Evolutionary conservation across 345 rosid genomes (phyloP).

Genomic region (Isatis tinctoria): DNA sequence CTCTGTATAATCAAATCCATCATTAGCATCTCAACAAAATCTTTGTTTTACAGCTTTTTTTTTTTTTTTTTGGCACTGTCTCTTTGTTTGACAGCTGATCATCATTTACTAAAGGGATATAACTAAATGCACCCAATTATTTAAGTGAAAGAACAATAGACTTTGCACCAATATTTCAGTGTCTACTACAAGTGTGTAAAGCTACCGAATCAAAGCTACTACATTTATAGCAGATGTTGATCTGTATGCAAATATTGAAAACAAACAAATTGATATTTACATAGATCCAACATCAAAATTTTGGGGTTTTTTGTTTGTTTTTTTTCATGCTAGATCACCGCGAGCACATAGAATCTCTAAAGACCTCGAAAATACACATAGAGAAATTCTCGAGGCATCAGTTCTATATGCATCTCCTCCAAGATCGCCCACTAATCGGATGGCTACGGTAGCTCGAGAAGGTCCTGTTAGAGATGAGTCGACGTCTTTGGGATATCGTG

Average conservation of each 20-base stretch:
- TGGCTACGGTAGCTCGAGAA: slow-evolving; percentile 55
- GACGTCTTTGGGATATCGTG: not conserved
- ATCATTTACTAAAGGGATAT: not conserved
- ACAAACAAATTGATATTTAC: too few relatives aligned
- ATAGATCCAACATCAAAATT: too few relatives aligned
- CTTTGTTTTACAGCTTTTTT: too few relatives aligned
- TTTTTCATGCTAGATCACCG: too few relatives aligned
- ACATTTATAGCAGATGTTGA: too few relatives aligned
- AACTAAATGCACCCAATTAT: not conserved
- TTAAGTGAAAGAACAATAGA: not conserved
- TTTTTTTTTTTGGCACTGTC: too few relatives aligned
- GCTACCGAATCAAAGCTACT: not conserved
- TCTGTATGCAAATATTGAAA: not conserved
- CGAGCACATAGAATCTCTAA: slow-evolving; percentile 54
- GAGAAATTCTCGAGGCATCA: slow-evolving; percentile 54
- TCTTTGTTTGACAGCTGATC: not conserved
- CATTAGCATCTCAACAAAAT: not conserved
- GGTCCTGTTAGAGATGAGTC: slow-evolving; percentile 42
- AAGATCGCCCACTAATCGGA: slow-evolving; percentile 38
- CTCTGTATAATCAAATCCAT: not conserved
- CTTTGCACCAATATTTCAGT: not conserved
- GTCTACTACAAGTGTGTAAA: not conserved
- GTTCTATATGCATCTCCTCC: slow-evolving; percentile 64
- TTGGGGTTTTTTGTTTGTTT: too few relatives aligned
- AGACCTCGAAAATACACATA: slow-evolving; percentile 42